A percentile compares a stretch with the other conserved stretches of the same genome.
Evolutionary conservation across 495 filamentous ascomycete species (phyloP).

Genomic region (Aspergillus saccharolyticus): DNA sequence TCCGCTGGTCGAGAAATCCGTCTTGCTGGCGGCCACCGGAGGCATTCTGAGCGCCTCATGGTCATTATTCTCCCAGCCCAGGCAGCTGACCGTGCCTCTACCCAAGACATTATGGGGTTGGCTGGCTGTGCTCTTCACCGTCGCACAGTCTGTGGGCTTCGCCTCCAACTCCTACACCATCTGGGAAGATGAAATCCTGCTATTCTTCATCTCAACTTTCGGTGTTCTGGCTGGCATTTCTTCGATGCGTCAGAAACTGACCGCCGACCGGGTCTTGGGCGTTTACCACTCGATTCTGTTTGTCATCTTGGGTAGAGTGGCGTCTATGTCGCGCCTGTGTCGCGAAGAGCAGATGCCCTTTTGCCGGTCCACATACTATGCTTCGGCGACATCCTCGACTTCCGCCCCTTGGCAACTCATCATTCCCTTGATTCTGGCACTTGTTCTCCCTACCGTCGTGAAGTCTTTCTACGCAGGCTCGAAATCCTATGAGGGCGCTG

Average conservation of each 20-base stretch:
- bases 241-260: constrained; percentile 62
- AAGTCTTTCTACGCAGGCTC: constrained; percentile 71
- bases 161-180: constrained; percentile 98
- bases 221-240: constrained; percentile 66
- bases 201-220: constrained; percentile 88
- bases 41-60: constrained; percentile 58
- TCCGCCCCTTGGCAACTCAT: constrained; percentile 86
- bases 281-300: constrained; percentile 82
- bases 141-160: constrained; percentile 81
- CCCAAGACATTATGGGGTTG: constrained; percentile 83
- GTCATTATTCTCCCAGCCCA: constrained; percentile 47
- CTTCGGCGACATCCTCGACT: constrained; percentile 84
- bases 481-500: constrained; percentile 78
- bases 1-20: constrained; percentile 25
- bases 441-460: constrained; percentile 72
- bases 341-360: constrained; percentile 98
- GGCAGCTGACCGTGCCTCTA: constrained; percentile 51
- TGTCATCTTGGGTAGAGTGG: constrained; percentile 70
- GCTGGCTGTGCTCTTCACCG: constrained; percentile 73
- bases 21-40: constrained; percentile 51
- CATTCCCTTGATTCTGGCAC: constrained; percentile 69
- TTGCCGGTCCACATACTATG: constrained; percentile 93
- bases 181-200: constrained; percentile 95
- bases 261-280: constrained; percentile 63
- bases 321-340: constrained; percentile 88